Evolutionary conservation across 805 yeast genomes (phyloP).

Genomic region (Zygoascus flipseniorum): DNA sequence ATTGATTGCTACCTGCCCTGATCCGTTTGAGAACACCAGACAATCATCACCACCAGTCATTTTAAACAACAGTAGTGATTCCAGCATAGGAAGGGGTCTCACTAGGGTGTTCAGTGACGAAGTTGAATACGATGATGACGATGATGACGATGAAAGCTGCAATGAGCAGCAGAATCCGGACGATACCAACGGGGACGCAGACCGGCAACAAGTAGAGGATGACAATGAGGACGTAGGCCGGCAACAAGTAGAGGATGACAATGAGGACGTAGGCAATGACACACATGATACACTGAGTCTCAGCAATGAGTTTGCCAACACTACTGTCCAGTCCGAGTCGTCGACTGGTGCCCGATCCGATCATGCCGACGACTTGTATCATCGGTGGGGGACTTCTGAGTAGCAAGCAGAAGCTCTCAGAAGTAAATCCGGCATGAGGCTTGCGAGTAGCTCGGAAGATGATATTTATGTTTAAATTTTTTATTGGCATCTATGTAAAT

Average conservation of each 20-base stretch:
- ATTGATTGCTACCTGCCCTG: conserved; percentile 54
- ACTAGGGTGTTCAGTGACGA: neutral
- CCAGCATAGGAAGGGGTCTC: neutral
- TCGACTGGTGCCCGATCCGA: neutral
- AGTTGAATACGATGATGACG: neutral
- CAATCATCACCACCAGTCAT: neutral
- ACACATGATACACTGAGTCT: neutral
- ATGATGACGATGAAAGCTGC: neutral
- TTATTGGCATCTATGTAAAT: neutral
- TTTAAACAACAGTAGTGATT: neutral
- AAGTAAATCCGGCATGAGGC: too few relatives aligned
- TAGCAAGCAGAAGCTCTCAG: neutral
- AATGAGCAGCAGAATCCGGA: conserved; percentile 3
- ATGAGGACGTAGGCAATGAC: neutral
- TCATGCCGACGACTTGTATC: neutral
- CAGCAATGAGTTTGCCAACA: neutral
- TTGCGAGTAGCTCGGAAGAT: neutral
- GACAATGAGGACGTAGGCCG: neutral
- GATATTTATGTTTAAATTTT: neutral
- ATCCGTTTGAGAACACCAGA: conserved; percentile 37
- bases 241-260: neutral
- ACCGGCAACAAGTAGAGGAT: neutral
- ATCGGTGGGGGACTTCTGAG: neutral
- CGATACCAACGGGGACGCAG: neutral
- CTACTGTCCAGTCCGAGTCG: neutral